phyloP scores from a whole-genome alignment of 441 rosid genomes.

The Hura crepitans region DNA sequence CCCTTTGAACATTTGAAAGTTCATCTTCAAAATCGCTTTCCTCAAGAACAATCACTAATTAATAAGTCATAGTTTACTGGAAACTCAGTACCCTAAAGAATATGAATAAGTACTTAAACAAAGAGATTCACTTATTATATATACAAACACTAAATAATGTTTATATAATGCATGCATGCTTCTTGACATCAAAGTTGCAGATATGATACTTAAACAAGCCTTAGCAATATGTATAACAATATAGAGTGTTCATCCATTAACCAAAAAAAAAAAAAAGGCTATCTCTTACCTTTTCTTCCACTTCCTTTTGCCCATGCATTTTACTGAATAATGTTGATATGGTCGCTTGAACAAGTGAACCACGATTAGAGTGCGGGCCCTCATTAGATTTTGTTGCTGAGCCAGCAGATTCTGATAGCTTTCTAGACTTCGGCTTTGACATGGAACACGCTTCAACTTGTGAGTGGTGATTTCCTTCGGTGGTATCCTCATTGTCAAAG shows the following conservation, averaged over 20 bases:
- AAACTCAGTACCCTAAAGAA: neutral
- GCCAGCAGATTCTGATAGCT: conserved; percentile 28
- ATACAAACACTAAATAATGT: neutral
- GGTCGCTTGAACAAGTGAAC: conserved; percentile 74
- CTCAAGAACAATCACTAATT: neutral
- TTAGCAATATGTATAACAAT: neutral
- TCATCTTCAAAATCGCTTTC: neutral
- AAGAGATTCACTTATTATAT: too few species aligned
- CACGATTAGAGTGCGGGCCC: conserved; percentile 28
- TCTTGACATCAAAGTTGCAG: neutral
- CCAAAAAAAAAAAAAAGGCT: neutral
- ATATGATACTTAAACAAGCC: neutral
- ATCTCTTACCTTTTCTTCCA: conserved; percentile 47
- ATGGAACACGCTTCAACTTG: conserved; percentile 26
- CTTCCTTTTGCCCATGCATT: conserved; percentile 28
- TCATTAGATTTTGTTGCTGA: conserved; percentile 34
- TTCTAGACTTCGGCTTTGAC: conserved; percentile 30
- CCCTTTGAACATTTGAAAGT: conserved; percentile 1
- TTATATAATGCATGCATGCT: neutral
- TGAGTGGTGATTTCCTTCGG: conserved; percentile 23
- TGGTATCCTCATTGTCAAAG: conserved; percentile 24
- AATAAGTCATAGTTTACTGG: neutral
- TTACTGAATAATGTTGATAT: conserved; percentile 73
- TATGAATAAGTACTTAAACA: neutral
- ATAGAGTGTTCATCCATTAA: too few species aligned